Evolutionary conservation across 75 land plant species (phyloP), one percentile per base, ranked within the genome.

Genomic region (Pinus tabuliformis): DNA sequence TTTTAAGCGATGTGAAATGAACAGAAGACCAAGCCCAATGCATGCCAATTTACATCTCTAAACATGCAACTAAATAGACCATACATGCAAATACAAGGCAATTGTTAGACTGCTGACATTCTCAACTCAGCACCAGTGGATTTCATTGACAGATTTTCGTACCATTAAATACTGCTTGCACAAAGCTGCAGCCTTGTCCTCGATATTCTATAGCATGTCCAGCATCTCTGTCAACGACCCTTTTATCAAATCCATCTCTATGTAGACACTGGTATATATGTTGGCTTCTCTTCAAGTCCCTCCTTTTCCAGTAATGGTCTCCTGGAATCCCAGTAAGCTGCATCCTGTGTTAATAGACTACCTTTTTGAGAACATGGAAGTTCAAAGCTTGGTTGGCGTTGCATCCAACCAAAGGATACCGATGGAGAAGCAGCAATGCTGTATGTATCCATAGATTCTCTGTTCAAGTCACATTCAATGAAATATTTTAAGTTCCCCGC

Each of bases 161-260:
- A 91, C 93, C 89, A 81, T 91, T 91, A 59, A 91, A 88, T 6
- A 91, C 80, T 54, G 93, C 89, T 68, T 88, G 91, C 37, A 83
- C 79, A 5, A 88, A 76, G 80, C 81, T 84, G 58, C 93, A 91
- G 36, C 89, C 91, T 37, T 78, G 78, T 18, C 57, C 70, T 26
- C 74, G 75, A 28, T 66, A 82, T 58, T 73, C 79, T 77, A 84
- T 87, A 57, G 74, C 87, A 70, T 65, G 45, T 77, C 64, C 56
- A 75, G 37, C 3, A 75, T 75, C 54, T 11, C 18, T 60, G 28
- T 26, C 52, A 70, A 33, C 15, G 52, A 39, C 65, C 33, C 13
- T 28, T 37, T 22, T 22, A 57, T 26, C 11, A 75, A 70, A 36
- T 56, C 54, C 61, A 36, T 82, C 59, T 39, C 20, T 49, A 18